A percentile compares a stretch with the other conserved stretches of the same genome.
Conservation (phyloP, 2,329 filamentous ascomycete species). For the Diaporthe ilicicola region DNA sequence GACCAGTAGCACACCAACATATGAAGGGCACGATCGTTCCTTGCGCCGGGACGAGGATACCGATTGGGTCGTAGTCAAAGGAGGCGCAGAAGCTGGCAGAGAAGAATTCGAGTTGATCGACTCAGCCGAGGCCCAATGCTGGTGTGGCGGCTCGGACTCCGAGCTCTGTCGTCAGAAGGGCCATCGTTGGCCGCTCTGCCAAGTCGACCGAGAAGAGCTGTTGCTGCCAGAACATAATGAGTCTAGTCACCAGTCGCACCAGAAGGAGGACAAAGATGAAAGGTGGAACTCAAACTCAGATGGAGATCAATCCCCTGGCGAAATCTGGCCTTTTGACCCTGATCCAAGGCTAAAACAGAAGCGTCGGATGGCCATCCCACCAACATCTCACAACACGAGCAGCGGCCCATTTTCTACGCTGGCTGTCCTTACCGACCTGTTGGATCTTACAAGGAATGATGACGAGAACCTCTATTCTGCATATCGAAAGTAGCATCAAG, state of each 20-base stretch:
- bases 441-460: too few species aligned
- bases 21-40: too few species aligned
- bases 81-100: neutral
- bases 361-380: too few species aligned
- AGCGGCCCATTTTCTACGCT: neutral
- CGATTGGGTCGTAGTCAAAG: neutral
- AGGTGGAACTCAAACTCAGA: fast-evolving
- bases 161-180: neutral
- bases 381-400: neutral
- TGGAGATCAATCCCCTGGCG: neutral
- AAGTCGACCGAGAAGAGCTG: neutral
- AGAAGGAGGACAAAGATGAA: neutral
- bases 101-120: neutral
- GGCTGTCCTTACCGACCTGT: neutral
- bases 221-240: neutral
- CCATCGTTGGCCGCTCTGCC: neutral
- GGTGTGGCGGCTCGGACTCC: neutral
- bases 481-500: too few species aligned
- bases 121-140: neutral
- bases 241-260: too few species aligned
- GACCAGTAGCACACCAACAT: neutral
- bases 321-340: too few species aligned
- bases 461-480: too few species aligned
- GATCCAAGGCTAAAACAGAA: neutral
- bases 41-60: neutral